Conservation (phyloP, 805 yeast genomes). For the Metschnikowia reukaufii region DNA sequence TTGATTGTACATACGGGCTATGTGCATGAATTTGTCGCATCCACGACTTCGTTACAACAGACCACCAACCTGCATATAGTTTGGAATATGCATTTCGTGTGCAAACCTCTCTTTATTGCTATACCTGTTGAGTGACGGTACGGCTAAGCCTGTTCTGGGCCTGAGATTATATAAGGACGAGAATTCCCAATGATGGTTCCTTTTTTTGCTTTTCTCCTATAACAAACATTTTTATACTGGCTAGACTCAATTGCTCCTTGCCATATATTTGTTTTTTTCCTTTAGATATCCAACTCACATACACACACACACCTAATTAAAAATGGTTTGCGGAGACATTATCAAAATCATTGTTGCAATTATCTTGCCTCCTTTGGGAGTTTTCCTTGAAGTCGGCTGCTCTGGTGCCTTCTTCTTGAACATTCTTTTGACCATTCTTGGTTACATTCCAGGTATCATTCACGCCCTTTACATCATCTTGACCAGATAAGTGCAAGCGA, state of each 20-base stretch:
- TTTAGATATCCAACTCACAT: not conserved
- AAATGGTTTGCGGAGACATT: constrained; percentile 50
- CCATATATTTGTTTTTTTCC: not conserved
- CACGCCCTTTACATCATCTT: constrained; percentile 62
- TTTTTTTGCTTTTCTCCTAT: not conserved
- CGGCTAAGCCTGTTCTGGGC: not conserved
- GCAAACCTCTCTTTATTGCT: not conserved
- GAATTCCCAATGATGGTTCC: not conserved
- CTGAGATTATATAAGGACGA: not conserved
- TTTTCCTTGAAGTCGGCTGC: constrained; percentile 60
- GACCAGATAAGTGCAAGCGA: constrained; percentile 15
- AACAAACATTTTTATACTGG: not conserved
- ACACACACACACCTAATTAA: not conserved
- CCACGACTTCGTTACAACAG: not conserved
- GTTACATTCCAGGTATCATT: constrained; percentile 73
- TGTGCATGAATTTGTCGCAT: constrained; percentile 1
- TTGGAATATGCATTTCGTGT: not conserved
- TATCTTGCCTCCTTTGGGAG: constrained; percentile 62
- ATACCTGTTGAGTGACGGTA: not conserved
- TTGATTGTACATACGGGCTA: not conserved
- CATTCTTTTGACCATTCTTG: constrained; percentile 64
- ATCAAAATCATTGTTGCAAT: constrained; percentile 52
- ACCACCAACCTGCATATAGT: not conserved
- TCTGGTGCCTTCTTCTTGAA: constrained; percentile 45
- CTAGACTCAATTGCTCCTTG: not conserved